Evolutionary conservation across 208 protist genomes (phyloP).

Genomic region (Crithidia expoeki): DNA sequence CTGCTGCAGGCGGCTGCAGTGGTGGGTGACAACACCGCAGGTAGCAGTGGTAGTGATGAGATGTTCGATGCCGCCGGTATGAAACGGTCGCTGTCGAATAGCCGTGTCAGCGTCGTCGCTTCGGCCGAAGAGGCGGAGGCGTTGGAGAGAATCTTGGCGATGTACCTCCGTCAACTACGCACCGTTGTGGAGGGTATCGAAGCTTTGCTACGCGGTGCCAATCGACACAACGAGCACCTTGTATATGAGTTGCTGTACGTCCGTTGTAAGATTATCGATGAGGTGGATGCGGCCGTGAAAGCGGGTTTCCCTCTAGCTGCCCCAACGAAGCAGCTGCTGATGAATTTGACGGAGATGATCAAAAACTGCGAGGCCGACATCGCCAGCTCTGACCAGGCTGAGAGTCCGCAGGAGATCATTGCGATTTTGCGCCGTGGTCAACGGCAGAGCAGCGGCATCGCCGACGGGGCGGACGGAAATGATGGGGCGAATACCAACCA

Average conservation of each 20-base stretch:
- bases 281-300: slow-evolving; percentile 18
- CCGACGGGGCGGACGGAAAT: not conserved
- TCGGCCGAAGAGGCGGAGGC: slow-evolving; percentile 19
- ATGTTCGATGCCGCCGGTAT: not conserved
- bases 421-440: slow-evolving; percentile 33
- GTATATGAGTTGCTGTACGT: slow-evolving; percentile 84
- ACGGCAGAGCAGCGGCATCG: slow-evolving; percentile 11
- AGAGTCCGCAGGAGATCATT: slow-evolving; percentile 43
- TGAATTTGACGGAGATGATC: slow-evolving; percentile 30
- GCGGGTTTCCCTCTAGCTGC: not conserved
- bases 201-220: slow-evolving; percentile 51
- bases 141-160: slow-evolving; percentile 38
- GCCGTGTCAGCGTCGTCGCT: not conserved
- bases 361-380: slow-evolving; percentile 58
- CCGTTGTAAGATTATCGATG: slow-evolving; percentile 38
- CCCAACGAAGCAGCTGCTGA: slow-evolving; percentile 27
- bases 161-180: slow-evolving; percentile 64
- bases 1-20: slow-evolving; percentile 5
- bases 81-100: not conserved
- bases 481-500: not conserved
- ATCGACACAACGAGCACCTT: slow-evolving; percentile 67
- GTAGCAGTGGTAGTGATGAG: not conserved
- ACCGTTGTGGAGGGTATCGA: slow-evolving; percentile 64
- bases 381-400: slow-evolving; percentile 34
- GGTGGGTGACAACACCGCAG: not conserved